phyloP scores from a whole-genome alignment of 208 protist species.

The Herpetomonas samuelpessoai region DNA sequence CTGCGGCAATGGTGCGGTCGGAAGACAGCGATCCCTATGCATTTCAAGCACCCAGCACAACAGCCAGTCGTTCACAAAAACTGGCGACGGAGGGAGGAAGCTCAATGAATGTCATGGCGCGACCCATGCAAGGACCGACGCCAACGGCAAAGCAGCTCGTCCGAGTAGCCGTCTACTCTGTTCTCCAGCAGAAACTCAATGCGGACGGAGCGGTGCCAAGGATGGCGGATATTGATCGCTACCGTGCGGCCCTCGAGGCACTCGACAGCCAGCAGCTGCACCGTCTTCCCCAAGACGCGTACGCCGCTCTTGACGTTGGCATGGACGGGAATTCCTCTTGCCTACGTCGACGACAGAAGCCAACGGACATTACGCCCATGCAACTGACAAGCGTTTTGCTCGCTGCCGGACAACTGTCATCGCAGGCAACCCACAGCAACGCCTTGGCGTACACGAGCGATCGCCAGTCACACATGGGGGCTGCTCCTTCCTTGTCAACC shows the following conservation, averaged over 20 bases:
- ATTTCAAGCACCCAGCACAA: too few species aligned
- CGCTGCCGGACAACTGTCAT: background rate
- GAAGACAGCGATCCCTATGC: too few species aligned
- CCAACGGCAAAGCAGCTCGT: constrained; percentile 6
- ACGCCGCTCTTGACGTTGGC: constrained; percentile 50
- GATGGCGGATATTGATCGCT: constrained; percentile 11
- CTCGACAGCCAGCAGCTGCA: constrained; percentile 20
- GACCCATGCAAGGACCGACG: too few species aligned
- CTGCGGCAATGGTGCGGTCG: too few species aligned
- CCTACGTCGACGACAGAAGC: constrained; percentile 33
- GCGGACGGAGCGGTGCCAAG: background rate
- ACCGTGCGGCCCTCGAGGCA: constrained; percentile 14
- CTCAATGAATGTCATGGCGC: too few species aligned
- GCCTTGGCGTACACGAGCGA: too few species aligned
- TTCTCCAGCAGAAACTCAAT: constrained; percentile 14
- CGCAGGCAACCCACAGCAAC: background rate
- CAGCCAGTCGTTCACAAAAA: too few species aligned
- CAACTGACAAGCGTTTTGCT: background rate
- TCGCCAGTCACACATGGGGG: too few species aligned
- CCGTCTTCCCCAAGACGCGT: constrained; percentile 19
- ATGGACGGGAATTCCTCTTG: constrained; percentile 74
- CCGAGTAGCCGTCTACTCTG: constrained; percentile 37
- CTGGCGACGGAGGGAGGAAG: too few species aligned
- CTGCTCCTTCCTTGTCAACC: too few species aligned
- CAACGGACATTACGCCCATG: background rate